Evolutionary conservation across 2,329 filamentous ascomycete species (phyloP).

Genomic region (Amesomyces nigricolor): DNA sequence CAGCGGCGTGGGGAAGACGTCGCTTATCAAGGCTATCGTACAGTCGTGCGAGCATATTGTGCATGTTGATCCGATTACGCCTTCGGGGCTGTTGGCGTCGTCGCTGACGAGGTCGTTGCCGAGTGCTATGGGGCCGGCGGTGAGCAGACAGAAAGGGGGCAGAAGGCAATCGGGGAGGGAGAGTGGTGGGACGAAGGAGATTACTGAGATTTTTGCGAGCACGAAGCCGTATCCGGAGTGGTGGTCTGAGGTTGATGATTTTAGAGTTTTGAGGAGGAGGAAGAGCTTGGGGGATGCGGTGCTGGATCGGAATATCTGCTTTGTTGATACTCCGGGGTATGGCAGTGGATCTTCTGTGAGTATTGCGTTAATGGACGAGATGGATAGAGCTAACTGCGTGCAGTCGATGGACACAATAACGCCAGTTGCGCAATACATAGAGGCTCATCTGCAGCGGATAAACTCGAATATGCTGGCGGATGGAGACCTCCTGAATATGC

Average conservation of each 20-base stretch:
- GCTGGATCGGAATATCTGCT: constrained; percentile 87
- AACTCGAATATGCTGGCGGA: constrained; percentile 62
- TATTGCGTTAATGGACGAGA: constrained; percentile 10
- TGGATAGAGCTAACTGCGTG: constrained; percentile 9
- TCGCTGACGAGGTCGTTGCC: constrained; percentile 18
- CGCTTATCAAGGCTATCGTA: constrained; percentile 80
- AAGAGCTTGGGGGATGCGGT: constrained; percentile 71
- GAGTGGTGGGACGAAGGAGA: constrained; percentile 29
- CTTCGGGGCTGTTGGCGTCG: constrained; percentile 21
- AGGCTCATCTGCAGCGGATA: constrained; percentile 60
- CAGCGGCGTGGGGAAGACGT: constrained; percentile 79
- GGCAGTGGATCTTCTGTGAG: constrained; percentile 48
- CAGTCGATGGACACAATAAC: constrained; percentile 53
- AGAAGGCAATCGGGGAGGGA: constrained; percentile 3
- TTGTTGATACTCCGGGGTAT: constrained; percentile 77
- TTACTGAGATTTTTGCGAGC: constrained; percentile 70
- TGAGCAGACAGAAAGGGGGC: constrained; percentile 9
- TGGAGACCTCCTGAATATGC: constrained; percentile 66
- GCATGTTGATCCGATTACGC: constrained; percentile 68
- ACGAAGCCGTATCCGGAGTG: constrained; percentile 81
- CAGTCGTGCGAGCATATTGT: constrained; percentile 88
- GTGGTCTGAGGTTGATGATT: constrained; percentile 77
- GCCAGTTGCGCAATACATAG: constrained; percentile 64
- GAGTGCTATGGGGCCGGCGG: constrained; percentile 11
- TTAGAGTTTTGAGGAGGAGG: constrained; percentile 50